A percentile compares a stretch with the other conserved stretches of the same genome.
Conservation (phyloP, 805 yeast species). For the Lipomyces orientalis region DNA sequence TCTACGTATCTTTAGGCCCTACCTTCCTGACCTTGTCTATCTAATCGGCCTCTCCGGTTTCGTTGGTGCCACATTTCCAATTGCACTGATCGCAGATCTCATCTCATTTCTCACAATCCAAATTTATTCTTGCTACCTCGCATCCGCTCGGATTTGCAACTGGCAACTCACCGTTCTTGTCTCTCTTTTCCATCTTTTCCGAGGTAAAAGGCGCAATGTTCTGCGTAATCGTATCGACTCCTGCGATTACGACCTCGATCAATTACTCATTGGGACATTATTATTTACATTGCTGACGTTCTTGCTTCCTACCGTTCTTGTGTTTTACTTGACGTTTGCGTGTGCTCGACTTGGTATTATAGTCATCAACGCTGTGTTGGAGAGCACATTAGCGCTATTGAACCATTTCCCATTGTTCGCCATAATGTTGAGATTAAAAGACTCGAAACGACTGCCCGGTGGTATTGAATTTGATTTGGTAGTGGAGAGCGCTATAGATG, state of each 20-base stretch:
- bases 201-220: constrained; percentile 87
- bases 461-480: constrained; percentile 52
- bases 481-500: constrained; percentile 9
- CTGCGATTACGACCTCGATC: constrained; percentile 83
- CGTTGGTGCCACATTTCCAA: constrained; percentile 71
- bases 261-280: constrained; percentile 84
- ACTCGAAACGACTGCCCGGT: constrained; percentile 70
- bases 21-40: constrained; percentile 45
- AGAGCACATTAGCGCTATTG: constrained; percentile 63
- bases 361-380: constrained; percentile 56
- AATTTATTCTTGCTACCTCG: constrained; percentile 73
- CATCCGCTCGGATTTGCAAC: constrained; percentile 77
- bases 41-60: constrained; percentile 51
- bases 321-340: constrained; percentile 80
- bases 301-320: constrained; percentile 83
- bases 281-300: constrained; percentile 79
- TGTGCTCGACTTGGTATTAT: constrained; percentile 60
- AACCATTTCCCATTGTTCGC: constrained; percentile 91
- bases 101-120: constrained; percentile 70
- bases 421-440: constrained; percentile 75
- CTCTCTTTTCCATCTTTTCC: constrained; percentile 80
- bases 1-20: constrained; percentile 42
- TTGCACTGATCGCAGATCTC: constrained; percentile 70
- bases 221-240: constrained; percentile 85
- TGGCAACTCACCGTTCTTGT: constrained; percentile 71